Percentiles rank a stretch among this genome's conserved stretches.
Conservation (phyloP, 805 yeast species). For the Blastobotrys americana region DNA sequence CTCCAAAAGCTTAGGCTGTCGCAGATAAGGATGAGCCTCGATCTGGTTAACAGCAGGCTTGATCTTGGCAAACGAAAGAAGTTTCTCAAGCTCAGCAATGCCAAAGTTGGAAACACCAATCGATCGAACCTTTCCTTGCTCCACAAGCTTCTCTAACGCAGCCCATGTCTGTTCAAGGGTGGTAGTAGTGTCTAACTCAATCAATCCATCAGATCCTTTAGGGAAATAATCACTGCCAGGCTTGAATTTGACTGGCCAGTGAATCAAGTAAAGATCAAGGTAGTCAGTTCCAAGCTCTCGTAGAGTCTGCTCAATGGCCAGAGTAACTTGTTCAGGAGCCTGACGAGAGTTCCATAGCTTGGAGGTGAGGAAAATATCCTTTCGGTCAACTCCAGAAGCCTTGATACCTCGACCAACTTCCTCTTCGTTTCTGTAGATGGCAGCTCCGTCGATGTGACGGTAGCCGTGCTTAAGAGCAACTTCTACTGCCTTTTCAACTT, state of each 20-base stretch:
- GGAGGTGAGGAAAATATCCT: constrained; percentile 38
- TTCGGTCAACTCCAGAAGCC: constrained; percentile 50
- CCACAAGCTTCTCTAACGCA: constrained; percentile 49
- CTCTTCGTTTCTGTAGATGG: constrained; percentile 45
- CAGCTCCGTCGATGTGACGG: constrained; percentile 60
- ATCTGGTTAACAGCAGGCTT: constrained; percentile 70
- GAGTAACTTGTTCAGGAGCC: constrained; percentile 35
- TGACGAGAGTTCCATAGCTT: constrained; percentile 31
- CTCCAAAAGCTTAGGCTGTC: constrained; percentile 36
- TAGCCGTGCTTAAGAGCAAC: constrained; percentile 48
- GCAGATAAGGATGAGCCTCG: constrained; percentile 47
- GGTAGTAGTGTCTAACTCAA: constrained; percentile 10
- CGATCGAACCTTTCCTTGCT: constrained; percentile 47
- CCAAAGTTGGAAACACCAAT: constrained; percentile 80
- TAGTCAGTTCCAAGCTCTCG: constrained; percentile 40
- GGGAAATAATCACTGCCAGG: constrained; percentile 23
- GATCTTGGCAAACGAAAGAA: constrained; percentile 38
- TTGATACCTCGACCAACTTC: constrained; percentile 50
- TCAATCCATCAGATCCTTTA: constrained; percentile 28
- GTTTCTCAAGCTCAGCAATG: constrained; percentile 48
- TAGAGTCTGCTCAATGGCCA: constrained; percentile 39
- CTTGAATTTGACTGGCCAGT: constrained; percentile 46
- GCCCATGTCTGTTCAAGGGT: constrained; percentile 40
- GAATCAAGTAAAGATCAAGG: constrained; percentile 49
- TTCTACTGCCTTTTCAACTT: constrained; percentile 32